Conservation (phyloP, 306 rosid genomes). For the Betula pendula region DNA sequence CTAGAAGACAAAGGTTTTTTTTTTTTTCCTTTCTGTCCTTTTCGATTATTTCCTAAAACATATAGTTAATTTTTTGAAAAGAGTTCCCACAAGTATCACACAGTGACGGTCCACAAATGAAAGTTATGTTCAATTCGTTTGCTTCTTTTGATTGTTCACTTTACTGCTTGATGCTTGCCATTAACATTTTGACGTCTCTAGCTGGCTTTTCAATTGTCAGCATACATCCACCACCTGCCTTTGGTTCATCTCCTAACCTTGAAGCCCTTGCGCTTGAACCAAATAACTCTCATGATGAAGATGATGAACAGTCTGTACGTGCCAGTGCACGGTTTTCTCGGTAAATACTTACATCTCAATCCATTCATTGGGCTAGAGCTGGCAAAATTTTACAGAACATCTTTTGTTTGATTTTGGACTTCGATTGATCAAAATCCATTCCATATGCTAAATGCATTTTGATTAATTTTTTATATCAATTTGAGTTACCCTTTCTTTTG, state of each 20-base stretch:
- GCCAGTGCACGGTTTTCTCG: conserved; percentile 51
- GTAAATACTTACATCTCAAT: conserved; percentile 42
- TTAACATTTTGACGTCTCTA: conserved; percentile 29
- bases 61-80: background rate
- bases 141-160: conserved; percentile 3
- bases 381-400: conserved; percentile 19
- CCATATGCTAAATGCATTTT: background rate
- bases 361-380: conserved; percentile 9
- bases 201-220: conserved; percentile 38
- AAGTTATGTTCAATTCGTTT: conserved; percentile 5
- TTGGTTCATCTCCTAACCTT: conserved; percentile 97
- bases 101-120: background rate
- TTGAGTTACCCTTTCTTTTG: background rate
- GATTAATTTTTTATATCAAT: background rate
- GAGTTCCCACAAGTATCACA: conserved; percentile 24
- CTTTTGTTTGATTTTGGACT: background rate
- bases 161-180: conserved; percentile 15
- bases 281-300: conserved; percentile 44
- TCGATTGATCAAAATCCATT: background rate
- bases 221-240: conserved; percentile 95
- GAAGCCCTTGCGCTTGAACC: conserved; percentile 91
- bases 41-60: conserved; percentile 20
- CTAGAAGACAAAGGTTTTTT: conserved; percentile 67
- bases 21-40: conserved; percentile 17
- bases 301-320: conserved; percentile 68